These are phyloP conservation scores for Solanum medicagineum DNA, from an alignment of 257 asterid genomes.

Conservation along the genomic window DNA sequence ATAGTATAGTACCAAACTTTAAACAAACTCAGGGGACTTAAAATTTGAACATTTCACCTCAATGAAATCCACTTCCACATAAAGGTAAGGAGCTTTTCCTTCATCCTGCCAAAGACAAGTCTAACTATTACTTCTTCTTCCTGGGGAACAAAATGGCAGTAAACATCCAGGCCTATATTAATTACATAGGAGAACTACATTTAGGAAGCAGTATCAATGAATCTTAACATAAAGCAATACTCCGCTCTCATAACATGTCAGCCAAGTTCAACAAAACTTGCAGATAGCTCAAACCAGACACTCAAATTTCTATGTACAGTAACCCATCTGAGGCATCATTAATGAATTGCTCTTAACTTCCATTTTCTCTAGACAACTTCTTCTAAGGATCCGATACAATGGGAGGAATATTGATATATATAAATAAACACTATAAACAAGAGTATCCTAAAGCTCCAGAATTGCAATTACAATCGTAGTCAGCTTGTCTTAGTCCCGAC, in stretches of 20 bases:
- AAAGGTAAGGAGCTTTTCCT: conserved; percentile 74
- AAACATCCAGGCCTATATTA: not conserved
- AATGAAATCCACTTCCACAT: conserved; percentile 84
- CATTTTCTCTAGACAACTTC: not conserved
- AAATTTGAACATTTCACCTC: conserved; percentile 40
- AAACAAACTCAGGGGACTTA: not conserved
- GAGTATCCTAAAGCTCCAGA: not conserved
- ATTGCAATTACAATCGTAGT: not conserved
- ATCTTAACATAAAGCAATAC: not conserved
- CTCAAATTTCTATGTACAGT: not conserved
- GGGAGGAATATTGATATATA: not conserved
- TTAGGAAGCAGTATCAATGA: not conserved
- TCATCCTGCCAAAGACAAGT: conserved; percentile 64
- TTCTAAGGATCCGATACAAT: not conserved
- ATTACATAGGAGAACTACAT: not conserved
- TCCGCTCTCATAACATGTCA: not conserved
- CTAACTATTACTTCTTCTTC: not conserved
- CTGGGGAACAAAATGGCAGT: not conserved
- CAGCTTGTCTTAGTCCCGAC: not conserved
- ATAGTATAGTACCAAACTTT: not conserved
- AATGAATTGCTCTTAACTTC: not conserved
- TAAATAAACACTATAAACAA: not conserved
- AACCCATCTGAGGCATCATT: not conserved
- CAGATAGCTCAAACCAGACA: not conserved
- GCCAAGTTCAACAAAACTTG: not conserved